A percentile compares a stretch with the other conserved stretches of the same genome.
Evolutionary conservation across 73 alveolate genomes (phyloP).

Genomic region (Tetrahymena thermophila): DNA sequence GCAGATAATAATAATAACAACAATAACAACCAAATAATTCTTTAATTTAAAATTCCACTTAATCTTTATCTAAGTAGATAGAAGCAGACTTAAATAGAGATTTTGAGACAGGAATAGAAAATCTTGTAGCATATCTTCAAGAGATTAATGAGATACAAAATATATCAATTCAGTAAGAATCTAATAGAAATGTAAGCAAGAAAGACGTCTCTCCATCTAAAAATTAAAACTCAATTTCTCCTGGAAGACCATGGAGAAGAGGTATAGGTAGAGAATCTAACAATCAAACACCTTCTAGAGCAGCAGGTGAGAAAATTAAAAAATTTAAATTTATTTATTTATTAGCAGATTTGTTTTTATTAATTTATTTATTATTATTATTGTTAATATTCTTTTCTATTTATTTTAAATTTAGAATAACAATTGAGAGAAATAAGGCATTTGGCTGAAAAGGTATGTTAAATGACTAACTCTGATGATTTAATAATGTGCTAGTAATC

Average conservation of each 20-base stretch:
- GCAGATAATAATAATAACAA: not conserved
- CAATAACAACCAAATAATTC: not conserved
- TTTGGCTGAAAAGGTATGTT: not conserved
- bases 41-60: not conserved
- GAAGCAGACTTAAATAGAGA: not conserved
- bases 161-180: not conserved
- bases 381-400: no score
- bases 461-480: not conserved
- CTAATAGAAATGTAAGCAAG: not conserved
- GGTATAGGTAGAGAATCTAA: not conserved
- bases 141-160: not conserved
- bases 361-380: no score
- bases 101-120: not conserved
- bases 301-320: not conserved
- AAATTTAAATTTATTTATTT: not conserved
- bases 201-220: not conserved
- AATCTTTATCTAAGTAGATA: not conserved
- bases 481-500: not conserved
- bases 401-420: not conserved
- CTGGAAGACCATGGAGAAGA: not conserved
- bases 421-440: not conserved
- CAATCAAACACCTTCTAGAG: not conserved
- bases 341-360: not conserved
- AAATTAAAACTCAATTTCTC: not conserved
- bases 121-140: not conserved